Percentiles rank a stretch among this genome's conserved stretches.
These are phyloP conservation scores for Paraphaeosphaeria minitans DNA, from an alignment of 2,329 filamentous ascomycete species.

Conservation along the genomic window DNA sequence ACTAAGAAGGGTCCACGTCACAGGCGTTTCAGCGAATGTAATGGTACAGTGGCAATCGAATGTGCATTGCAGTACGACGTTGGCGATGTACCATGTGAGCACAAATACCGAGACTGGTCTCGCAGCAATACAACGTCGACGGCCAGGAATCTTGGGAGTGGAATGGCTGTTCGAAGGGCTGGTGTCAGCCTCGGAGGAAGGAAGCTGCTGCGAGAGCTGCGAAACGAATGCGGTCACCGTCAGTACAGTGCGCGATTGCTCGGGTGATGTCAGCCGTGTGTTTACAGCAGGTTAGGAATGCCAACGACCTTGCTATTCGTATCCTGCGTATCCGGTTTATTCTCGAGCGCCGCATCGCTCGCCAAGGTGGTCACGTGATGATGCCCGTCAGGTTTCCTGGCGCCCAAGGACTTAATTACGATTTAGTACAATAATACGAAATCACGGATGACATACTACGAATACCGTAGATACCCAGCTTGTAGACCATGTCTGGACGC, in stretches of 20 bases:
- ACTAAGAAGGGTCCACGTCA: slow-evolving; percentile 7
- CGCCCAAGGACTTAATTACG: too few species aligned
- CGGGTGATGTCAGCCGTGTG: background rate
- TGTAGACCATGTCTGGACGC: too few species aligned
- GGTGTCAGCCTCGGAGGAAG: slow-evolving; percentile 2
- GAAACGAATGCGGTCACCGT: background rate
- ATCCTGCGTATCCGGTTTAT: background rate
- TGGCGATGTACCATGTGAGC: background rate
- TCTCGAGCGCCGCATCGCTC: slow-evolving; percentile 8
- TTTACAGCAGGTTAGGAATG: background rate
- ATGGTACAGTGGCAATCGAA: background rate
- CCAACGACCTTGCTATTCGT: slow-evolving; percentile 4
- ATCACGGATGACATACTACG: too few species aligned
- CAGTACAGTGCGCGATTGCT: background rate
- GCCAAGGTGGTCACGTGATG: too few species aligned
- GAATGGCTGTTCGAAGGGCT: background rate
- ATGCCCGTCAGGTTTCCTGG: too few species aligned
- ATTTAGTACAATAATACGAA: too few species aligned
- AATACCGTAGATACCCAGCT: too few species aligned
- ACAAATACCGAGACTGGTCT: background rate
- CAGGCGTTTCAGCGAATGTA: slow-evolving; percentile 22
- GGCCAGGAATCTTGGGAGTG: slow-evolving; percentile 1
- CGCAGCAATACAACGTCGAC: slow-evolving; percentile 10
- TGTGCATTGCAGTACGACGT: slow-evolving; percentile 17
- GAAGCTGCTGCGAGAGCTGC: background rate